These are phyloP conservation scores for Ascoidea rubescens DNA, from an alignment of 805 yeast genomes.

Conservation along the genomic window DNA sequence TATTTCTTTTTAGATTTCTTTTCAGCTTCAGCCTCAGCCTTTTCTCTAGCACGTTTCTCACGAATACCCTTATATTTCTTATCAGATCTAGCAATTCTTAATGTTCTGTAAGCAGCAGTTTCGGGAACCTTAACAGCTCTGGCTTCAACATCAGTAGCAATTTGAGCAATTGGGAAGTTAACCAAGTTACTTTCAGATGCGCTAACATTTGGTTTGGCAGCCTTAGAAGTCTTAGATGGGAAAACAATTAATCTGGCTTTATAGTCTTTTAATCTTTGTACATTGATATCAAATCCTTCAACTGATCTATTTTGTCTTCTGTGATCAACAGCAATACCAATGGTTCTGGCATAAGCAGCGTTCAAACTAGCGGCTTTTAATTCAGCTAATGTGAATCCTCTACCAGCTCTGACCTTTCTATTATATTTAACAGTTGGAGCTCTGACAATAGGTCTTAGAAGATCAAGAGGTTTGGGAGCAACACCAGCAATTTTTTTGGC, in stretches of 20 bases:
- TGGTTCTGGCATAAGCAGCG: conserved; percentile 91
- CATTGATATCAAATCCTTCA: conserved; percentile 90
- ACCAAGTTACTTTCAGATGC: conserved; percentile 37
- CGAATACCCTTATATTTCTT: conserved; percentile 91
- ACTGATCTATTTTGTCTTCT: conserved; percentile 98
- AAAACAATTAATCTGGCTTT: conserved; percentile 89
- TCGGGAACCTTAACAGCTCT: conserved; percentile 61
- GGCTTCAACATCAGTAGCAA: conserved; percentile 57
- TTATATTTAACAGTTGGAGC: conserved; percentile 98
- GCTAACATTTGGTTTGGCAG: conserved; percentile 62
- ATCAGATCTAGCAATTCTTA: conserved; percentile 89
- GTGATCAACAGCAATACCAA: conserved; percentile 99
- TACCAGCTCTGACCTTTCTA: conserved; percentile 99
- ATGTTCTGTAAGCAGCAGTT: conserved; percentile 84
- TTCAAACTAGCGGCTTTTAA: conserved; percentile 94
- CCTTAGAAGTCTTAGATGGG: conserved; percentile 73
- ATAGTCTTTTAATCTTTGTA: conserved; percentile 94
- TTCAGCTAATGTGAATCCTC: conserved; percentile 98
- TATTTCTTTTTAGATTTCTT: conserved; percentile 73
- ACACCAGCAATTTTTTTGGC: conserved; percentile 83
- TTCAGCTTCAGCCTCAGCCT: conserved; percentile 98
- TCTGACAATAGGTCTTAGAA: conserved; percentile 95
- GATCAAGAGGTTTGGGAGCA: conserved; percentile 97
- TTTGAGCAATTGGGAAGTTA: conserved; percentile 79
- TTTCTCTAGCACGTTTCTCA: conserved; percentile 94